phyloP scores from a whole-genome alignment of 1,284 basidiomycete genomes.

The Melampsora americana region DNA sequence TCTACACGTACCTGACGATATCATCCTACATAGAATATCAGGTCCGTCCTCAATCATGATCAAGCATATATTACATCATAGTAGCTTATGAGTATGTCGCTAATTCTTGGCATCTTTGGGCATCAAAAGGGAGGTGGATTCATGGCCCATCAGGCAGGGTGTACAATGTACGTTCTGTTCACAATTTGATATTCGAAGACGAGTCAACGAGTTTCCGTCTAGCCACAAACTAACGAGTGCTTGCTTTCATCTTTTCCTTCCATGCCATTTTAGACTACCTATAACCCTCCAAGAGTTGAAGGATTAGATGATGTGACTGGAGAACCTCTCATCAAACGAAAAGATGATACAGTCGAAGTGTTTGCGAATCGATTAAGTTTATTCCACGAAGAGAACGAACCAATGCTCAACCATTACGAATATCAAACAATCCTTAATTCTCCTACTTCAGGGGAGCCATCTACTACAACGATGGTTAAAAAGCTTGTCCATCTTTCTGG shows the following conservation, averaged over 20 bases:
- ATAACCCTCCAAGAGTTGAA: conserved; percentile 77
- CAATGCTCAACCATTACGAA: conserved; percentile 75
- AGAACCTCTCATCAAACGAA: conserved; percentile 79
- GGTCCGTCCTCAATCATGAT: conserved; percentile 52
- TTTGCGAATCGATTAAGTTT: conserved; percentile 74
- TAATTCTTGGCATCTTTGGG: too few species aligned
- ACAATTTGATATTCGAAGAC: too few species aligned
- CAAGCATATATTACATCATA: not conserved
- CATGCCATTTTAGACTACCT: conserved; percentile 47
- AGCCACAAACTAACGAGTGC: too few species aligned
- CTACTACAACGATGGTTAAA: not conserved
- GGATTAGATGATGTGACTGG: conserved; percentile 90
- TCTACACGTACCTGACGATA: conserved; percentile 82
- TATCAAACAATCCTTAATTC: conserved; percentile 56
- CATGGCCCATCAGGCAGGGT: conserved; percentile 88
- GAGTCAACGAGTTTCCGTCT: too few species aligned
- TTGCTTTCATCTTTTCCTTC: too few species aligned
- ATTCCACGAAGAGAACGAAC: conserved; percentile 84
- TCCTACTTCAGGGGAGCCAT: not conserved
- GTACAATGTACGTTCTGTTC: conserved; percentile 69
- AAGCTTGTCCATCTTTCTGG: conserved; percentile 73
- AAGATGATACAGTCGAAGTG: conserved; percentile 78
- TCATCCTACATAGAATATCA: conserved; percentile 84
- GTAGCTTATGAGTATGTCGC: too few species aligned
- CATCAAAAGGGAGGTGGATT: conserved; percentile 73